Base-by-base conservation (phyloP, 2,329 filamentous ascomycete genomes). In the Botrytis porri region DNA sequence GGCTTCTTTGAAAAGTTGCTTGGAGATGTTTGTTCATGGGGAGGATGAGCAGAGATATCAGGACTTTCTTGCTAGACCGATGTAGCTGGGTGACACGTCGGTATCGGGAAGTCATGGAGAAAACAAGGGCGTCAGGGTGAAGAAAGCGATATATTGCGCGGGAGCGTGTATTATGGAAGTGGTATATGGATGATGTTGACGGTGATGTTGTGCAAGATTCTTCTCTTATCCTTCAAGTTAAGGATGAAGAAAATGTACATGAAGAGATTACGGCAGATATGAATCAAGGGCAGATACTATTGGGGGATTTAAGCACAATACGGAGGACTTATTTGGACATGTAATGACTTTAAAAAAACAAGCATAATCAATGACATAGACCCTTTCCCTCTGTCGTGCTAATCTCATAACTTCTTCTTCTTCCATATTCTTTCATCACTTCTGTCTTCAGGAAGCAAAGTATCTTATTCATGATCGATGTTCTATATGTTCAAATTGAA, bases 61-160 rank as follows among this genome's bases (percentile, higher is more conserved):
- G 51, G 51, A 54, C 8, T 54, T 54, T 29, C 51, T 54, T 29
- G 51, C 51, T 29, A 54, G 51, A 3, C 51, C n/a, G n/a, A 54
- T 54, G 25, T 54, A 54, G 6, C 51, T 54, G 25, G 25, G 29
- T 16, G 4, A 3, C 5, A n/a, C 10, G 5, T 25, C 12, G 6
- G 1, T 3, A n/a, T 25, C 8, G 5, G 12, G 25, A 16, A 3
- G 48, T 3, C 2, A 1, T 29, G 5, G 12, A 29, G 5, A 25
- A 7, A 54, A 7, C 14, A 29, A 7, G 5, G 48, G 9, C 4
- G 5, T n/a, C 7, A 1, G 25, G 2, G n/a, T 6, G 14, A 6
- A 29, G 5, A 3, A 29, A 54, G 12, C 1, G 12, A 54, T 54
- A 3, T 29, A 4, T 3, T 54, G 25, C 29, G n/a, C n/a, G 12